A percentile compares a stretch with the other conserved stretches of the same genome.
These are phyloP conservation scores for Ramalina peruviana DNA, from an alignment of 495 filamentous ascomycete species.

Conservation along the genomic window DNA sequence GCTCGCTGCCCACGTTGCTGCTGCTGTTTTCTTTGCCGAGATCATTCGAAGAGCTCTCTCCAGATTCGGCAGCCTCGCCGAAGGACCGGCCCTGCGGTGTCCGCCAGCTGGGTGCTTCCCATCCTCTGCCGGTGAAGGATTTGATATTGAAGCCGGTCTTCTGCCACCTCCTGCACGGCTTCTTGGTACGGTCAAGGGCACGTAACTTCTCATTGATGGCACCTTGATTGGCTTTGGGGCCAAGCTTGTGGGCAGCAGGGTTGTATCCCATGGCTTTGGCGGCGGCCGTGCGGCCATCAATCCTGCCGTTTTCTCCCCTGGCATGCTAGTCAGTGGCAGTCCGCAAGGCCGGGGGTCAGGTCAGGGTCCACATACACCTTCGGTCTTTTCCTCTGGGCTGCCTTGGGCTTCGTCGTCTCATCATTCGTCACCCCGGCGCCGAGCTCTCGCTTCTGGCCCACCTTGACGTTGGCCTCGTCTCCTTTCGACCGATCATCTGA, in stretches of 20 bases:
- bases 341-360: background rate
- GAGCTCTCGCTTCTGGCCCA: constrained; percentile 45
- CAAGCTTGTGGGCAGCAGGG: constrained; percentile 56
- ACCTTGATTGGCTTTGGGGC: constrained; percentile 93
- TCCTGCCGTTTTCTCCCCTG: constrained; percentile 49
- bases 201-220: constrained; percentile 94
- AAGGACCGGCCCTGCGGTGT: constrained; percentile 42
- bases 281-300: constrained; percentile 26
- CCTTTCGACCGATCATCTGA: constrained; percentile 43
- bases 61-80: constrained; percentile 31
- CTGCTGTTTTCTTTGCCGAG: constrained; percentile 66
- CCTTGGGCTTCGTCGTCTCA: constrained; percentile 65
- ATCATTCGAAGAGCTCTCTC: constrained; percentile 44
- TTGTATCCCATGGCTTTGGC: constrained; percentile 12
- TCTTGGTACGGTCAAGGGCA: constrained; percentile 77
- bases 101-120: constrained; percentile 76
- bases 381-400: constrained; percentile 89
- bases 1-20: constrained; percentile 57
- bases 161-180: constrained; percentile 84
- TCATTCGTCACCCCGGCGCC: constrained; percentile 41
- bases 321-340: constrained; percentile 18
- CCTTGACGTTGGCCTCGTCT: constrained; percentile 47
- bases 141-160: constrained; percentile 70
- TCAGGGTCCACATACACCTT: constrained; percentile 59
- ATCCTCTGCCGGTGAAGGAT: constrained; percentile 81